Evolutionary conservation across 2,329 filamentous ascomycete species (phyloP), one percentile per base, ranked within the genome.

Genomic region (Aspergillus fumigatus): DNA sequence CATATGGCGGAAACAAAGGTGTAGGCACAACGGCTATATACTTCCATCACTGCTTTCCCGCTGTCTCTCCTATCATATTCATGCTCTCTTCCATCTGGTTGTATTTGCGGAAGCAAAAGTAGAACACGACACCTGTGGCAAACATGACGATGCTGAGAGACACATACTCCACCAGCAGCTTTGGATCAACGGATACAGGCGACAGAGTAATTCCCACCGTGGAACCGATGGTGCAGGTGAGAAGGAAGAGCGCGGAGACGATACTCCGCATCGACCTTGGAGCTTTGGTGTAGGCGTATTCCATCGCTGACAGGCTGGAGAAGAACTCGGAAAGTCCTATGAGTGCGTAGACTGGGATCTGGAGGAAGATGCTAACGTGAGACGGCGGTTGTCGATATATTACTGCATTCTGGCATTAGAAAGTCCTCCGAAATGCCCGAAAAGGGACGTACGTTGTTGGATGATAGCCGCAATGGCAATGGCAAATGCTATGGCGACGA

Each of bases 201-300:
- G 50, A 54, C 21, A 61, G 41, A 3, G 62, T 55, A 3, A 61
- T 58, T 10, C 56, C 62, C 1, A 64, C 11, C 0, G 54, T 48
- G 17, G 54, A 53, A 2, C 56, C 62, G 19, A 64, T 47, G 2
- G 56, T 48, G 9, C 52, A 54, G 2, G 59, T 53, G 1, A 56
- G 32, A 19, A 56, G 54, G 55, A 62, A 66, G 48, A 66, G 55
- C 50, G 65, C 59, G 56, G 63, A 61, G 54, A 67, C 63, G 51
- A 68, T 56, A 48, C 58, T 56, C 35, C 55, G 53, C 60, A 62
- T 62, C 17, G 50, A 50, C 27, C 38, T 17, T 1, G 50, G 59
- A 10, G 50, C 60, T 53, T 55, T 56, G 27, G 54, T 56, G 38
- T 53, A 56, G 0, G 54, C 54, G 1, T 56, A 56, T 47, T 56